A percentile compares a stretch with the other conserved stretches of the same genome.
Evolutionary conservation across 345 rosid genomes (phyloP).

Genomic region (Aegle marmelos): DNA sequence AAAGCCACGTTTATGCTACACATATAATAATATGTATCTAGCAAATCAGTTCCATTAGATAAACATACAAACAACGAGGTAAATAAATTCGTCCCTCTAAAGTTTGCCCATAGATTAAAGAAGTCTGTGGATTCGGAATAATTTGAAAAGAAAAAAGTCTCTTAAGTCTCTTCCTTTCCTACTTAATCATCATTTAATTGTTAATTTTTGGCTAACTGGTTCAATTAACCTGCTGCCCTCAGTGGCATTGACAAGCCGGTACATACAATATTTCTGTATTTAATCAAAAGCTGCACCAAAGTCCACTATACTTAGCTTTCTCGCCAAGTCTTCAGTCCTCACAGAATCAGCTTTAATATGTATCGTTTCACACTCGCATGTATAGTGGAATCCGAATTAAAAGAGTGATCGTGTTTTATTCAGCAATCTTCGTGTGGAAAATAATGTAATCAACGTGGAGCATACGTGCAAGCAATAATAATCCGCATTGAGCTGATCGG

Average conservation of each 20-base stretch:
- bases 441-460: neutral
- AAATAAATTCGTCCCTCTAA: neutral
- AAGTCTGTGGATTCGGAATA: neutral
- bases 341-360: too few relatives aligned
- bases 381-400: neutral
- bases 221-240: too few relatives aligned
- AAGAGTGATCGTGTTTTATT: neutral
- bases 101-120: neutral
- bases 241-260: neutral
- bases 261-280: neutral
- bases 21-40: too few relatives aligned
- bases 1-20: too few relatives aligned
- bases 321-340: neutral
- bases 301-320: neutral
- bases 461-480: conserved; percentile 3
- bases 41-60: too few relatives aligned
- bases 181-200: neutral
- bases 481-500: neutral
- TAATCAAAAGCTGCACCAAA: neutral
- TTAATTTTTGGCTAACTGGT: neutral
- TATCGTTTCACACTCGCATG: neutral
- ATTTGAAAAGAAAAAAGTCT: neutral
- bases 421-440: neutral
- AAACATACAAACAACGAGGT: too few relatives aligned
- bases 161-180: neutral